A percentile compares a stretch with the other conserved stretches of the same genome.
Evolutionary conservation across 2,329 filamentous ascomycete genomes (phyloP).

Genomic region (Sarocladiaceae sp.): DNA sequence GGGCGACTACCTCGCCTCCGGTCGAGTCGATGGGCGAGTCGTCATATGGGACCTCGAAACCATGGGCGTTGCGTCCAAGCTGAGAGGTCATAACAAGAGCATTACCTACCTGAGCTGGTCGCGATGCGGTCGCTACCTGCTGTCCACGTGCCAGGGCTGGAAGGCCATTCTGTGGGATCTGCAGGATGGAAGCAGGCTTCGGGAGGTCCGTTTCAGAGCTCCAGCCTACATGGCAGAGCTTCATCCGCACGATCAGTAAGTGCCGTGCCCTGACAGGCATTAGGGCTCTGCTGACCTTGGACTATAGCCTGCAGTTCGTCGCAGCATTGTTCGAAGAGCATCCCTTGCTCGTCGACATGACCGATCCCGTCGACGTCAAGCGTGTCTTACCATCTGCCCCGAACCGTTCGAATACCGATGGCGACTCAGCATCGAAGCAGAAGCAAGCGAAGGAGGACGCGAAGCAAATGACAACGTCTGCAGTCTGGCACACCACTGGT

Average conservation of each 20-base stretch:
- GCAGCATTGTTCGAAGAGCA: conserved; percentile 92
- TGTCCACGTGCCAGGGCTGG: conserved; percentile 94
- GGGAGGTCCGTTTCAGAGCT: conserved; percentile 84
- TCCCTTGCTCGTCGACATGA: conserved; percentile 79
- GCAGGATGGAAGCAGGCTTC: conserved; percentile 59
- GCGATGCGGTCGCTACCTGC: conserved; percentile 78
- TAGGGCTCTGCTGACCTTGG: background rate
- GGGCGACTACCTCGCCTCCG: conserved; percentile 91
- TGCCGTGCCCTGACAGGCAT: background rate
- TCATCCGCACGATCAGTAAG: conserved; percentile 80
- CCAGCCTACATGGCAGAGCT: conserved; percentile 95
- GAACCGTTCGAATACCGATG: conserved; percentile 63
- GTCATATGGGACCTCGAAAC: conserved; percentile 97
- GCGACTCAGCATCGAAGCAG: conserved; percentile 64
- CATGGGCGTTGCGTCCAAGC: conserved; percentile 89
- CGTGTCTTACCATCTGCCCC: conserved; percentile 76
- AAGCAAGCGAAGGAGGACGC: conserved; percentile 88
- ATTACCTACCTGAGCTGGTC: conserved; percentile 97
- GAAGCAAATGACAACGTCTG: conserved; percentile 90
- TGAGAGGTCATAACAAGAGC: conserved; percentile 87
- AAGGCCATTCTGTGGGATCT: conserved; percentile 96
- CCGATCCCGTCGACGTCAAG: conserved; percentile 62
- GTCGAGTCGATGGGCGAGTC: conserved; percentile 87
- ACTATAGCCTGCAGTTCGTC: conserved; percentile 70
- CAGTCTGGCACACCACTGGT: conserved; percentile 78